phyloP scores from a whole-genome alignment of 306 rosid species.

The Carpinus viminea region DNA sequence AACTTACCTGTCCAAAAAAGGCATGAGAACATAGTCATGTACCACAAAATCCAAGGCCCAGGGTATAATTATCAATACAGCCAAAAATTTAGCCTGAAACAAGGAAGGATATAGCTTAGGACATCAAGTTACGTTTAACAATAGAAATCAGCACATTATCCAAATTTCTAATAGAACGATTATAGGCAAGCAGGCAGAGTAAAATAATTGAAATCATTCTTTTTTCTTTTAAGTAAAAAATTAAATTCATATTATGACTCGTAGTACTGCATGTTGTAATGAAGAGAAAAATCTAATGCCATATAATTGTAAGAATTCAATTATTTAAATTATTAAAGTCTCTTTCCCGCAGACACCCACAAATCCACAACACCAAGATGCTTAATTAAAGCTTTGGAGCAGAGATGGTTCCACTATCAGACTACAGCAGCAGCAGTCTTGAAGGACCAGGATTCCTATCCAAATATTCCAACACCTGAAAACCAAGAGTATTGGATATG shows the following conservation, averaged over 20 bases:
- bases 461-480: not conserved
- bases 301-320: not conserved
- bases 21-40: conserved; percentile 93
- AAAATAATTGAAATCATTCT: not conserved
- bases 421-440: not conserved
- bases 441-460: not conserved
- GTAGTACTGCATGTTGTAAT: not conserved
- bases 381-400: not conserved
- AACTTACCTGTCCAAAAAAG: conserved; percentile 84
- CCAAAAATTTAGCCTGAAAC: conserved; percentile 88
- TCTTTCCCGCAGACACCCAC: not conserved
- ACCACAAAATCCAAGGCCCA: conserved; percentile 89
- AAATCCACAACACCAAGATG: not conserved
- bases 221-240: not conserved
- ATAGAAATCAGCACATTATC: conserved; percentile 17
- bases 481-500: not conserved
- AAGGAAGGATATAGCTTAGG: conserved; percentile 26
- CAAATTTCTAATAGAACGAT: conserved; percentile 2
- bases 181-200: not conserved
- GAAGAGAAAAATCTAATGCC: not conserved
- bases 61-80: conserved; percentile 71
- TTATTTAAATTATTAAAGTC: not conserved
- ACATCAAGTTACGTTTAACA: not conserved
- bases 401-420: not conserved
- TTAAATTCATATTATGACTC: not conserved